Conservation (phyloP, 2,329 filamentous ascomycete species). For the Sclerotinia sclerotiorum region DNA sequence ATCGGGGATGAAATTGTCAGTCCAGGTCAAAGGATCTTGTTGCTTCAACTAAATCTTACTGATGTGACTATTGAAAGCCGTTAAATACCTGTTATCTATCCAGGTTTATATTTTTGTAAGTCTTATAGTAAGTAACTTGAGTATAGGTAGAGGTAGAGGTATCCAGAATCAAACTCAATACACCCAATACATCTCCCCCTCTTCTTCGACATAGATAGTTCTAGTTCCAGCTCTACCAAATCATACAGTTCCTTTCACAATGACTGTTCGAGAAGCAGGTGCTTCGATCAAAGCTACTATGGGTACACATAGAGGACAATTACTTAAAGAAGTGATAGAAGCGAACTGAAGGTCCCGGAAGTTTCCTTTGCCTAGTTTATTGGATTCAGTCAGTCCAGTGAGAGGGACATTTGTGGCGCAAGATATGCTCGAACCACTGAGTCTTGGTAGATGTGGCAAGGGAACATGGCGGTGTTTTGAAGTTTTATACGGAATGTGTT, state of each 20-base stretch:
- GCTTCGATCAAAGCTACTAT: conserved; percentile 31
- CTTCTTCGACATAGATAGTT: background rate
- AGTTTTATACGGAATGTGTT: conserved; percentile 40
- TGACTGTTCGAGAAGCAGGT: conserved; percentile 28
- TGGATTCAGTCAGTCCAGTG: conserved; percentile 27
- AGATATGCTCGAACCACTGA: conserved; percentile 45
- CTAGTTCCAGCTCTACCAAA: background rate
- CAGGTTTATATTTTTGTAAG: background rate
- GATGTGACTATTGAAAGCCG: background rate
- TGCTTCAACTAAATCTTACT: background rate
- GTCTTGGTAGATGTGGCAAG: conserved; percentile 41
- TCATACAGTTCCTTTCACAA: background rate
- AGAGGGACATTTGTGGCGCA: conserved; percentile 42
- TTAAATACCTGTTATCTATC: background rate
- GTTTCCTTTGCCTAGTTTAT: conserved; percentile 26
- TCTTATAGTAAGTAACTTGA: background rate
- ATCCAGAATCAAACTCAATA: background rate
- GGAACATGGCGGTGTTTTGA: conserved; percentile 41
- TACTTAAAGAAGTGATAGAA: conserved; percentile 31
- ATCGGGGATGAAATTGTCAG: background rate
- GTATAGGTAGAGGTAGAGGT: background rate
- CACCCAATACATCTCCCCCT: too few relatives aligned
- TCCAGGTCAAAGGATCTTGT: background rate
- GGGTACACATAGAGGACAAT: conserved; percentile 28
- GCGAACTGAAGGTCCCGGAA: conserved; percentile 29